These are phyloP conservation scores for Hyaloscypha variabilis DNA, from an alignment of 495 filamentous ascomycete genomes.

Conservation along the genomic window DNA sequence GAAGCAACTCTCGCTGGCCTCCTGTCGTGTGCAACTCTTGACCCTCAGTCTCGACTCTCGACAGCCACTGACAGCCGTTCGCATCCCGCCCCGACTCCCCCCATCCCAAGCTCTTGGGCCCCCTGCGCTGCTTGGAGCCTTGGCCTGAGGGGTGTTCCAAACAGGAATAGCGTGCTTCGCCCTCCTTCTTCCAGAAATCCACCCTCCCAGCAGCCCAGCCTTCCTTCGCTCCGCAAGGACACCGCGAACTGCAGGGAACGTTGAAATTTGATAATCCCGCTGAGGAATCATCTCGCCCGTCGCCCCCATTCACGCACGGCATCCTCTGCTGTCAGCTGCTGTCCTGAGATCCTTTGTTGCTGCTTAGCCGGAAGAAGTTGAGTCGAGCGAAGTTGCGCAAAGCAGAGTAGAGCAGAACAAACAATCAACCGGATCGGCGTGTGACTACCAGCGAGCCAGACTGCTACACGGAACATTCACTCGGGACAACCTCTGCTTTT, in stretches of 20 bases:
- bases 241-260: not conserved
- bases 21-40: not conserved
- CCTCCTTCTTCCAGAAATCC: not conserved
- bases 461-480: slow-evolving; percentile 8
- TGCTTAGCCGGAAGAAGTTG: not conserved
- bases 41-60: not conserved
- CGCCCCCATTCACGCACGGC: not conserved
- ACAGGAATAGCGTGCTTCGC: not conserved
- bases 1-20: not conserved
- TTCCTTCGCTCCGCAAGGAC: not conserved
- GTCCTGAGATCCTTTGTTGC: not conserved
- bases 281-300: not conserved
- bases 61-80: not conserved
- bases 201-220: not conserved
- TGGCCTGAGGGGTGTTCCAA: not conserved
- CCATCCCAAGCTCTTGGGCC: not conserved
- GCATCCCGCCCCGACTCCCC: not conserved
- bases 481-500: slow-evolving; percentile 6
- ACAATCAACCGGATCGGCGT: slow-evolving; percentile 4
- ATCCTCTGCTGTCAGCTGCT: not conserved
- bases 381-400: too few species aligned
- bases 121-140: not conserved
- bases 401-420: slow-evolving; percentile 7
- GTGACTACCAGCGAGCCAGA: slow-evolving; percentile 7
- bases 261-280: not conserved